Conservation (phyloP, 495 filamentous ascomycete species). For the Aspergillus asperescens region DNA sequence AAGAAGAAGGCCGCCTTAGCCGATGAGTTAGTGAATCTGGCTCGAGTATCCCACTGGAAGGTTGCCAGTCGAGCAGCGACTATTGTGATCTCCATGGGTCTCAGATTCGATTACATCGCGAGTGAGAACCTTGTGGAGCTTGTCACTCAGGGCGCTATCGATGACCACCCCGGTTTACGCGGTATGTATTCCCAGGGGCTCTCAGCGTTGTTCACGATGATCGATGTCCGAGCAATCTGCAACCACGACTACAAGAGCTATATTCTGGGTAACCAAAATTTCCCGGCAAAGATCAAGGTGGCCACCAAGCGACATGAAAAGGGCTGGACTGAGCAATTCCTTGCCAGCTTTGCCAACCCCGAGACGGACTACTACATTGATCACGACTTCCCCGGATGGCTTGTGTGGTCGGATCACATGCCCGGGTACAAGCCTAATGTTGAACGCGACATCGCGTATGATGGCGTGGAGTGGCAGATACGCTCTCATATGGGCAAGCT, state of each 20-base stretch:
- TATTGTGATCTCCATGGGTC: conserved; percentile 79
- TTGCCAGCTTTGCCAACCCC: conserved; percentile 70
- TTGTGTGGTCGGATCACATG: conserved; percentile 90
- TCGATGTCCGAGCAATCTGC: conserved; percentile 82
- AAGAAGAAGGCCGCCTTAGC: conserved; percentile 75
- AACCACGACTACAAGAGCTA: conserved; percentile 80
- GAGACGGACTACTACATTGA: conserved; percentile 88
- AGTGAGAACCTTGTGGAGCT: conserved; percentile 76
- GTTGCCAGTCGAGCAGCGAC: conserved; percentile 82
- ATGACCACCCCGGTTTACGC: conserved; percentile 82
- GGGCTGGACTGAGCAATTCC: conserved; percentile 69
- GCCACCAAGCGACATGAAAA: conserved; percentile 66
- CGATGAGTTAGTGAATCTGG: conserved; percentile 70
- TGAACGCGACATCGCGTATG: conserved; percentile 66
- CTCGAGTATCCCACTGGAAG: conserved; percentile 87
- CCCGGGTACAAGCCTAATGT: conserved; percentile 68
- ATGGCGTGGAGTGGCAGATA: conserved; percentile 70
- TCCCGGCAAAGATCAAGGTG: conserved; percentile 69
- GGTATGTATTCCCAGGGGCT: conserved; percentile 75
- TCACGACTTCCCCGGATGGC: conserved; percentile 88
- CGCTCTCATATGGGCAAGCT: conserved; percentile 76
- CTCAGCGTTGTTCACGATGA: conserved; percentile 70
- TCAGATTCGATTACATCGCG: conserved; percentile 84
- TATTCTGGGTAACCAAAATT: conserved; percentile 66
- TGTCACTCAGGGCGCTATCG: conserved; percentile 77